A percentile compares a stretch with the other conserved stretches of the same genome.
Conservation (phyloP, 345 rosid genomes). For the Syzygium aqueum region DNA sequence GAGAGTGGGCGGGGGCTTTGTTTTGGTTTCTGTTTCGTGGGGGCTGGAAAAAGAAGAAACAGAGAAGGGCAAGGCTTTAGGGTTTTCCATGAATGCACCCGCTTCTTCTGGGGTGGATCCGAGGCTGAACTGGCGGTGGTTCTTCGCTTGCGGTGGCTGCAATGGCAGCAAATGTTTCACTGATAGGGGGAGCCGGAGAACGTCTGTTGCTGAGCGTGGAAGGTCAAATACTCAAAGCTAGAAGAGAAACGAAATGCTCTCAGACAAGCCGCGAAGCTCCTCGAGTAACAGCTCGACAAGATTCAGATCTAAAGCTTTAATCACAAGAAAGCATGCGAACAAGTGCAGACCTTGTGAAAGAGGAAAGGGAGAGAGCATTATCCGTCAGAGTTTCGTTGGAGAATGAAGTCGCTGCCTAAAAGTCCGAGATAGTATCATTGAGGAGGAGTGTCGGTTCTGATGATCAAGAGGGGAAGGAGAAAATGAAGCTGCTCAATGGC, state of each 20-base stretch:
- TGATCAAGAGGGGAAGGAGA: conserved; percentile 12
- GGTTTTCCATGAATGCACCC: no score
- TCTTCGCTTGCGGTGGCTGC: neutral
- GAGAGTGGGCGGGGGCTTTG: no score
- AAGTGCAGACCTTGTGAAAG: conserved; percentile 20
- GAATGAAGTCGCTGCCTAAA: conserved; percentile 39
- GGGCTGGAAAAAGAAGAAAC: no score
- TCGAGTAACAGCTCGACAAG: conserved; percentile 18
- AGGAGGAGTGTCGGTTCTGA: no score
- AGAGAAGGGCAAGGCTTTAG: no score
- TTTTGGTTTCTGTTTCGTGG: no score
- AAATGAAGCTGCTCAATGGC: conserved; percentile 25
- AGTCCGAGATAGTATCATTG: conserved; percentile 41
- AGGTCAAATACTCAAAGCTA: conserved; percentile 29
- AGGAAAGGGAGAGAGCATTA: conserved; percentile 17
- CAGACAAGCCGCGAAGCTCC: conserved; percentile 32
- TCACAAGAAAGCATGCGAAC: conserved; percentile 35
- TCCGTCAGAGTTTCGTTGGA: conserved; percentile 28
- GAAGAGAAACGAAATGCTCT: conserved; percentile 35
- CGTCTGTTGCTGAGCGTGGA: conserved; percentile 64
- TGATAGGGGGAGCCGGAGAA: conserved; percentile 21
- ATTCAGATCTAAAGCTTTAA: conserved; percentile 25
- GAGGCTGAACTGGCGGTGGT: no score
- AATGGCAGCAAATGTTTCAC: conserved; percentile 28
- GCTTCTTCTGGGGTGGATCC: no score